Base-by-base conservation (phyloP, 2,329 filamentous ascomycete species). In the Arthroderma uncinatum region DNA sequence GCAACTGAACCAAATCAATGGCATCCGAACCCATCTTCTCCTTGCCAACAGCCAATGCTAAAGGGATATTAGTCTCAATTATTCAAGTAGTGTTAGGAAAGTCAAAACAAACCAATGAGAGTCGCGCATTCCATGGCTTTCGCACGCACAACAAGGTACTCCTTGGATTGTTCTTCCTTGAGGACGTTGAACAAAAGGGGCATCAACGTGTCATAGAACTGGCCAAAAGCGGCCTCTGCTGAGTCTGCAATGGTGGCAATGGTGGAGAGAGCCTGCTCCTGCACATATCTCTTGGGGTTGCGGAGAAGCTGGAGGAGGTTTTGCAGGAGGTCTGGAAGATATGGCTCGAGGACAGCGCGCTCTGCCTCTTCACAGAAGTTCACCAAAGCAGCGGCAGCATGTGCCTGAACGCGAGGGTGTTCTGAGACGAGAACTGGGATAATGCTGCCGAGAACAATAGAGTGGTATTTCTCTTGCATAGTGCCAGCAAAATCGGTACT, bases 101-200 rank as follows among this genome's bases (percentile, higher is more conserved):
- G 37, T 4, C 10, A 36, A 53, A n/a, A 48, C 61, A 50, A 60
- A 67, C 65, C 76, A 66, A 98, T 98, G 44, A 98, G 77, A 6
- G 93, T 98, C 16, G 93, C 92, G 68, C 93, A 98, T 73, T 98
- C 93, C 93, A 98, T 98, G 2, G 93, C 93, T 78, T 98, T 98
- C 53, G 93, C 93, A 58, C 92, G 83, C 39, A 98, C 80, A 50
- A 97, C 77, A 56, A 92, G 82, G 73, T 91, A 91, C 67, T 98
- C 93, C 74, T 95, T 96, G 55, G 91, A 89, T 66, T 91, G 92
- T 67, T 96, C 90, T 64, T 90, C 84, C 67, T 85, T 86, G 54
- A 98, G 76, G 8, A 97, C 92, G 60, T 86, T 87, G 71, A 97
- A 91, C 6, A 98, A 79, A 53, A 96, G 78, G 14, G 93, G 93